Conservation (phyloP, 257 asterid genomes). For the Fraxinus cuspidata region DNA sequence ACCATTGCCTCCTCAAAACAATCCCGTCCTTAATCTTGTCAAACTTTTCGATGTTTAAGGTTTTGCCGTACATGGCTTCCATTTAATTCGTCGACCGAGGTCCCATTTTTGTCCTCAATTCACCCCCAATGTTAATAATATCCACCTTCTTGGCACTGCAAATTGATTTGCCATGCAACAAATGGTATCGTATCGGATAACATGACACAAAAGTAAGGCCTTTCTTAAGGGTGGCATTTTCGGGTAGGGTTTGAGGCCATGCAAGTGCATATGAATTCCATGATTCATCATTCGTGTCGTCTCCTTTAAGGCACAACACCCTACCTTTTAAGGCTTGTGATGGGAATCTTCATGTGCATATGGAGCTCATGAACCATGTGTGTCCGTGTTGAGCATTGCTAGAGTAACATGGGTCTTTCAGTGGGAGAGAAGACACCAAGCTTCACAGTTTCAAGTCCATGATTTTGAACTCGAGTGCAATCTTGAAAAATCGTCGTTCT, state of each 20-base stretch:
- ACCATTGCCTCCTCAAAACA: constrained; percentile 68
- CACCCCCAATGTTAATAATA: constrained; percentile 80
- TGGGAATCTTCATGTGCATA: constrained; percentile 54
- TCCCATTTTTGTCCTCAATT: constrained; percentile 56
- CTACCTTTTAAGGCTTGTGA: constrained; percentile 44
- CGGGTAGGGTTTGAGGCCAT: constrained; percentile 59
- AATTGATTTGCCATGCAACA: constrained; percentile 62
- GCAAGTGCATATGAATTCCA: constrained; percentile 73
- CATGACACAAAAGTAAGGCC: constrained; percentile 61
- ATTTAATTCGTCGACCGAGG: constrained; percentile 52
- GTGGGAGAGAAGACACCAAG: constrained; percentile 60
- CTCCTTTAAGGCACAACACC: constrained; percentile 59
- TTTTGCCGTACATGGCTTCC: constrained; percentile 49
- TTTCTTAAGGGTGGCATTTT: constrained; percentile 40
- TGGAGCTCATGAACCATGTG: constrained; percentile 89
- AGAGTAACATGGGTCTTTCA: constrained; percentile 61
- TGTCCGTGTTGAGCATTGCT: constrained; percentile 51
- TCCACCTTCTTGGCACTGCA: constrained; percentile 46
- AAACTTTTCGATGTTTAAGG: constrained; percentile 36
- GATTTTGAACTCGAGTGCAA: constrained; percentile 30
- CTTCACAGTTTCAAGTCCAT: constrained; percentile 39
- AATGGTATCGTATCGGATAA: constrained; percentile 65
- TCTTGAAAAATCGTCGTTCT: constrained; percentile 7
- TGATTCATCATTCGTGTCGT: constrained; percentile 57
- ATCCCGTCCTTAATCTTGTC: constrained; percentile 3